These are phyloP conservation scores for Rhipidocladum racemiflorum DNA, from an alignment of 176 grass and related monocot genomes.

Conservation along the genomic window DNA sequence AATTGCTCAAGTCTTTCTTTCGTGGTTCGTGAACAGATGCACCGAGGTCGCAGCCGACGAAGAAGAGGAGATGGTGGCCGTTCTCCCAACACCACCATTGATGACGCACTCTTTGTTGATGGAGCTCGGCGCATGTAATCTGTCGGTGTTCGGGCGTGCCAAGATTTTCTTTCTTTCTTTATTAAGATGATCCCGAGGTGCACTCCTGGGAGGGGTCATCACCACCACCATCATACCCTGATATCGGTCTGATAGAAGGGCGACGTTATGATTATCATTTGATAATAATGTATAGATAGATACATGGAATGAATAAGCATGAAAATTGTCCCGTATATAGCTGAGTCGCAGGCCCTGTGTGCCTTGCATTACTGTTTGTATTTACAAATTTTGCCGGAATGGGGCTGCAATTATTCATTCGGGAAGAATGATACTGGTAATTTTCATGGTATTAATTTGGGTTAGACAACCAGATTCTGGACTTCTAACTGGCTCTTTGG, in stretches of 20 bases:
- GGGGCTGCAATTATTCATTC: constrained; percentile 33
- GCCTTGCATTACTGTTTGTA: constrained; percentile 33
- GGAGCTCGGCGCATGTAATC: not conserved
- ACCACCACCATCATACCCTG: not conserved
- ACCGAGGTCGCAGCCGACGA: constrained; percentile 52
- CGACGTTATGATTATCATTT: constrained; percentile 2
- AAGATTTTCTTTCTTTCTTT: constrained; percentile 22
- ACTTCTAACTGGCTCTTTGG: no score
- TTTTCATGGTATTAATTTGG: constrained; percentile 6
- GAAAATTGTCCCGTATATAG: constrained; percentile 34
- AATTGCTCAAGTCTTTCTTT: constrained; percentile 10
- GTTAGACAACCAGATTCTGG: no score
- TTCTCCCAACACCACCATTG: constrained; percentile 48
- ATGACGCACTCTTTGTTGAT: constrained; percentile 2
- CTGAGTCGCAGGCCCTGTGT: constrained; percentile 17
- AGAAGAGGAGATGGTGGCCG: constrained; percentile 93
- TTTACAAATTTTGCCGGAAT: constrained; percentile 51
- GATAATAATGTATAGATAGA: constrained; percentile 45
- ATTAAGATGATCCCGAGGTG: constrained; percentile 6
- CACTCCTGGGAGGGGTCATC: not conserved
- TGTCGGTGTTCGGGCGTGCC: not conserved
- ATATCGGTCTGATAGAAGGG: not conserved
- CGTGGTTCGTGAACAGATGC: constrained; percentile 44
- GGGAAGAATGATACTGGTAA: constrained; percentile 28
- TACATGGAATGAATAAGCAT: constrained; percentile 35